A percentile compares a stretch with the other conserved stretches of the same genome.
phyloP scores from a whole-genome alignment of 2,329 filamentous ascomycete species.

The Sarocladiaceae sp. region DNA sequence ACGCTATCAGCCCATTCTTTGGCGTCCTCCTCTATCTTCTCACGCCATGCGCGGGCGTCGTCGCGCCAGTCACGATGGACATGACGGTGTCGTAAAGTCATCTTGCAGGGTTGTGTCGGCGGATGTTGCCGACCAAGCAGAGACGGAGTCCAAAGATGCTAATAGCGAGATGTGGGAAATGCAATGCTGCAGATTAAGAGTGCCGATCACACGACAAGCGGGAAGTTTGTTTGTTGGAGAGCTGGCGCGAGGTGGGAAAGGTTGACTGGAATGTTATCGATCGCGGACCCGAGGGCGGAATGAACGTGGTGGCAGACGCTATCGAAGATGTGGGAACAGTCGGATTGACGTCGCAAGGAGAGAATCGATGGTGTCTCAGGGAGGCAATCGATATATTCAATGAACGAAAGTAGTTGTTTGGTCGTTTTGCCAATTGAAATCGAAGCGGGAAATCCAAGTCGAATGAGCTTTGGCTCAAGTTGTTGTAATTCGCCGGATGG shows the following conservation, averaged over 20 bases:
- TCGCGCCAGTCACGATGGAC: slow-evolving; percentile 6
- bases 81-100: slow-evolving; percentile 4
- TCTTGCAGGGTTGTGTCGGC: not conserved
- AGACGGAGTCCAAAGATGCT: not conserved
- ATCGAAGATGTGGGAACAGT: slow-evolving; percentile 3
- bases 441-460: not conserved
- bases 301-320: slow-evolving; percentile 3
- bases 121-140: not conserved
- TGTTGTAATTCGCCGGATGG: not conserved
- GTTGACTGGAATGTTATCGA: slow-evolving; percentile 2
- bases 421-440: slow-evolving; percentile 10
- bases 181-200: not conserved
- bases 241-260: not conserved
- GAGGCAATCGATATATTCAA: not conserved
- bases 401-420: slow-evolving; percentile 9
- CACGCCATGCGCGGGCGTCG: not conserved
- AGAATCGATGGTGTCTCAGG: not conserved
- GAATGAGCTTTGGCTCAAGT: not conserved
- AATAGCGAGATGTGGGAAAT: not conserved
- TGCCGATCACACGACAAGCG: not conserved
- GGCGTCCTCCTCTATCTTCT: slow-evolving; percentile 3
- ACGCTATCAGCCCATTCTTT: slow-evolving; percentile 1
- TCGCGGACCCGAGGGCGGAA: not conserved
- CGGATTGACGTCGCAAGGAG: not conserved
- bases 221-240: not conserved